Base-by-base conservation (phyloP, 495 filamentous ascomycete species). In the Podospora pseudopauciseta region DNA sequence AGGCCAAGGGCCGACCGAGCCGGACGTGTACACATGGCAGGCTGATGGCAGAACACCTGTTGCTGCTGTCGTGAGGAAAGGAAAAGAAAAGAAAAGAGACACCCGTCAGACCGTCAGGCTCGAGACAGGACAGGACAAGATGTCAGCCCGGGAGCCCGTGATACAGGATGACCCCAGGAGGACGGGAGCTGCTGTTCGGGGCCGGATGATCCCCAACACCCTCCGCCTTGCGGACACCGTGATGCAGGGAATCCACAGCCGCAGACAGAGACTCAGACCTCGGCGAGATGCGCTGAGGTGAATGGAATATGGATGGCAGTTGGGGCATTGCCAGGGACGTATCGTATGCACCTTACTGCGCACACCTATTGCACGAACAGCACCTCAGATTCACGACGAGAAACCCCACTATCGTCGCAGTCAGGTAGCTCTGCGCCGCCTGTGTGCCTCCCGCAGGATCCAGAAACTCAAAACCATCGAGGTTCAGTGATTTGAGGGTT, bases 201-300 rank as follows among this genome's bases (percentile, higher is more conserved):
- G 39, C 59, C 59, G 59, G 59, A 30, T 18, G 6, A 61, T 61
- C 59, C 59, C 59, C 59, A 61, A 19, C 26, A 61, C 23, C 59
- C 26, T 61, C 59, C 59, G 59, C 59, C 59, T 61, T 61, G 59
- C 59, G 59, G 59, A 61, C 59, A 18, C 30, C 39, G 39, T 6
- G 5, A 7, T 32, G 7, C 30, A 32, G 30, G 30, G 30, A 32
- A 32, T 5, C 3, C 7, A 49, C 39, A 49, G 0, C 39, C 39
- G 39, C 13, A 11, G 39, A 49, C 39, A 49, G 7, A 49, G 9
- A 23, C 23, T 16, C 39, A 49, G 39, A 49, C 39, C 15, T 49
- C 39, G 39, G 39, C 9, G 39, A 49, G 6, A 49, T 6, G 39
- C 39, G 7, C 39, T 49, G 39, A 49, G 2, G 7, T 7, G 7